Evolutionary conservation across 2,329 filamentous ascomycete species (phyloP).

Genomic region (Fonsecaea erecta): DNA sequence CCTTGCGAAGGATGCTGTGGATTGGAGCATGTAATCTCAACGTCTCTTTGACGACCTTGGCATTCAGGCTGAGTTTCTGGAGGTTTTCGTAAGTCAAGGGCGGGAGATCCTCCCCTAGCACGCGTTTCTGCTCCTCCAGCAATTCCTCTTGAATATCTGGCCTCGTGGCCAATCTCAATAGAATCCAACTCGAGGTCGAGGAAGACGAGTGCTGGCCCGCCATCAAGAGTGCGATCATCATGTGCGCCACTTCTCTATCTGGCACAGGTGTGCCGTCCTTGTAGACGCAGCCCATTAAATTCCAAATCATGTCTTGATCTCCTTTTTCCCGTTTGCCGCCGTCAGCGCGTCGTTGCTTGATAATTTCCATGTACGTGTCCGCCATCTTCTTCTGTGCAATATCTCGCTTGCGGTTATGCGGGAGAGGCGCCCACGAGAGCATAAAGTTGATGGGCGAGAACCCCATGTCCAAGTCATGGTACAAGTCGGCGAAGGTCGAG

Average conservation of each 20-base stretch:
- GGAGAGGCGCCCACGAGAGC: constrained; percentile 77
- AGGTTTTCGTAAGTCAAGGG: constrained; percentile 65
- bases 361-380: constrained; percentile 72
- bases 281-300: constrained; percentile 76
- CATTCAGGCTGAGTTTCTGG: constrained; percentile 63
- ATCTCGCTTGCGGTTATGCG: constrained; percentile 75
- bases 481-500: constrained; percentile 72
- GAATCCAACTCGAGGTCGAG: constrained; percentile 76
- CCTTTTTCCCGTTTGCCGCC: constrained; percentile 52
- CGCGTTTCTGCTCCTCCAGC: constrained; percentile 66
- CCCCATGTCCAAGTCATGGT: constrained; percentile 79
- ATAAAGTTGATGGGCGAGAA: constrained; percentile 83
- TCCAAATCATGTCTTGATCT: constrained; percentile 74
- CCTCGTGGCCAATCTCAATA: constrained; percentile 72
- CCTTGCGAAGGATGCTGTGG: constrained; percentile 73
- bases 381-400: constrained; percentile 72
- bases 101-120: constrained; percentile 61
- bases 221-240: constrained; percentile 88
- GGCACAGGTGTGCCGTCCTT: constrained; percentile 72
- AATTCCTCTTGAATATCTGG: constrained; percentile 73
- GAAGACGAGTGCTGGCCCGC: constrained; percentile 82
- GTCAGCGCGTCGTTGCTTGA: constrained; percentile 62
- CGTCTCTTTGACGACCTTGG: constrained; percentile 72
- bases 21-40: constrained; percentile 73
- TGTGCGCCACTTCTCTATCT: constrained; percentile 77